Conservation (phyloP, 2,329 filamentous ascomycete species). For the Beauveria varroae region DNA sequence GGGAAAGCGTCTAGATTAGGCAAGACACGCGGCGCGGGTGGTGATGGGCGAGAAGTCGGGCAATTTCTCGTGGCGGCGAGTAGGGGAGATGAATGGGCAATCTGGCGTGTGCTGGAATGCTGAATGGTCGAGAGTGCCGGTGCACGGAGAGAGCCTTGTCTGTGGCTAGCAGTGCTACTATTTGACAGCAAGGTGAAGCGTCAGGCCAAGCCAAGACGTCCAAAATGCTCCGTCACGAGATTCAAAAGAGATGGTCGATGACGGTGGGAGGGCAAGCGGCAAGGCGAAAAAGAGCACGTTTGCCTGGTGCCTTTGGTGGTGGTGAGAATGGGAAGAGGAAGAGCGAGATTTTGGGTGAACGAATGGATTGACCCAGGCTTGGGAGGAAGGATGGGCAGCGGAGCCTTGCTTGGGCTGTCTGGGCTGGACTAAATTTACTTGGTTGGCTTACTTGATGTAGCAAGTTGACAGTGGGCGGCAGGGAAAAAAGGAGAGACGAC, state of each 20-base stretch:
- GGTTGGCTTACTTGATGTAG: too few species aligned
- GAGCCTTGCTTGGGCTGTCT: neutral
- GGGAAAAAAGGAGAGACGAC: neutral
- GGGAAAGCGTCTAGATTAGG: neutral
- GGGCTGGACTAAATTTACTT: neutral
- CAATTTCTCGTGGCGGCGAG: neutral
- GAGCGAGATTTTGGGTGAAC: neutral
- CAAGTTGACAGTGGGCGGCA: neutral
- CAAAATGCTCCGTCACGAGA: neutral
- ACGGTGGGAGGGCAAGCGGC: neutral
- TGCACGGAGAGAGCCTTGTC: neutral
- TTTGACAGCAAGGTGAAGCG: neutral
- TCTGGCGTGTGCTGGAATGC: slow-evolving; percentile 14
- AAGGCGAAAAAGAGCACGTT: neutral
- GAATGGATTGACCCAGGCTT: neutral
- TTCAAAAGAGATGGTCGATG: neutral
- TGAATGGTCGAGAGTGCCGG: neutral
- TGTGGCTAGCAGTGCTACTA: neutral
- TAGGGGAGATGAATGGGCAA: neutral
- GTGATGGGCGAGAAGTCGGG: neutral
- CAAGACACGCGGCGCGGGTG: slow-evolving; percentile 1
- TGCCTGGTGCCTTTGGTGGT: neutral
- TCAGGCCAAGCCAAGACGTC: neutral
- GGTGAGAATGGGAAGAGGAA: neutral
- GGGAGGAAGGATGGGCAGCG: neutral